Conservation (phyloP, 78 protist genomes). For the Polysphondylium violaceum region DNA sequence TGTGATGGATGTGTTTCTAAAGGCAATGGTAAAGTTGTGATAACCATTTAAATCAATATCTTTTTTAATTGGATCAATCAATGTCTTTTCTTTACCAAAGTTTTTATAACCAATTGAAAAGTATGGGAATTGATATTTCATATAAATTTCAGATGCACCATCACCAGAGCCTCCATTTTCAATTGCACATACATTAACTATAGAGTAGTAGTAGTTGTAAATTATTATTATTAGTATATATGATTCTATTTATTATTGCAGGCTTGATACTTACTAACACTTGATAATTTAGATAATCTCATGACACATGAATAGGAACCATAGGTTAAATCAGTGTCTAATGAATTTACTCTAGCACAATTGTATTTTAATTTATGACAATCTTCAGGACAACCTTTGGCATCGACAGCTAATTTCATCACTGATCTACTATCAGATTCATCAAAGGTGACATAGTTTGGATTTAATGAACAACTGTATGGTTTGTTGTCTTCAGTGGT, state of each 20-base stretch:
- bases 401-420: constrained; percentile 10
- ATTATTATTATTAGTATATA: neutral
- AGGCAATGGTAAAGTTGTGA: constrained; percentile 5
- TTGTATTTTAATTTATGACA: neutral
- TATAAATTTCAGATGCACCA: neutral
- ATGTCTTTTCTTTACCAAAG: constrained; percentile 6
- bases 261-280: constrained; percentile 9
- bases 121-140: neutral
- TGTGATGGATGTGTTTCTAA: neutral
- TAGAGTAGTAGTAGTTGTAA: constrained; percentile 5
- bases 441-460: neutral
- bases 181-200: constrained; percentile 6
- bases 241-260: neutral
- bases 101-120: neutral
- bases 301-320: constrained; percentile 16
- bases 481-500: neutral
- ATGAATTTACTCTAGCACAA: constrained; percentile 23
- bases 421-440: neutral
- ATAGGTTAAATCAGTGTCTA: constrained; percentile 4
- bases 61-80: constrained; percentile 1
- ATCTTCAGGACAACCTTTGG: constrained; percentile 22
- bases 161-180: neutral
- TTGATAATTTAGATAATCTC: neutral
- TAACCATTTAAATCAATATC: constrained; percentile 10
- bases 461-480: neutral